Conservation (phyloP, 2,329 filamentous ascomycete species). For the Ceratocystis huliohia region DNA sequence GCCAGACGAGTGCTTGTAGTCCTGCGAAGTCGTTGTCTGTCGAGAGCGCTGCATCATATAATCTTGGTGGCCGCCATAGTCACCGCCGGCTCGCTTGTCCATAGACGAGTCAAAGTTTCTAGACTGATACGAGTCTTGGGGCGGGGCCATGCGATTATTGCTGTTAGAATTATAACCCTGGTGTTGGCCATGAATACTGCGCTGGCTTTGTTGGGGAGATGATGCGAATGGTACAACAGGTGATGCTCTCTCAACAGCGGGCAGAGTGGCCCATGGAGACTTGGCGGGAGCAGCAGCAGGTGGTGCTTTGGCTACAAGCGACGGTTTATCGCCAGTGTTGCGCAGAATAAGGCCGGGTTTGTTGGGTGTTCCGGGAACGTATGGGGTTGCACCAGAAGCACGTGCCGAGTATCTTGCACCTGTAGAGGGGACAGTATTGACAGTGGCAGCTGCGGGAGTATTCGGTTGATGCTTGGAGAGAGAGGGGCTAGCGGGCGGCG, state of each 20-base stretch:
- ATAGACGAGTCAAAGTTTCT: conserved; percentile 13
- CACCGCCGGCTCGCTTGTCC: conserved; percentile 12
- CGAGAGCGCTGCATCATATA: conserved; percentile 13
- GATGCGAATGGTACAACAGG: conserved; percentile 37
- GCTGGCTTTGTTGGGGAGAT: conserved; percentile 25
- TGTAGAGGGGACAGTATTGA: conserved; percentile 21
- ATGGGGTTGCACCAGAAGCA: not conserved
- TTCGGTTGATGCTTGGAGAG: conserved; percentile 28
- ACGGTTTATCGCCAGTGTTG: conserved; percentile 53
- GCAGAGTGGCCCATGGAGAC: conserved; percentile 81
- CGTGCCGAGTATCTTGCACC: not conserved
- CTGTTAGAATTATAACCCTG: not conserved
- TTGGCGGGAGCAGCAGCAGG: conserved; percentile 58
- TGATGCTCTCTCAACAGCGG: conserved; percentile 69
- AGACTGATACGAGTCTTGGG: conserved; percentile 9
- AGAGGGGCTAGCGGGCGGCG: conserved; percentile 1
- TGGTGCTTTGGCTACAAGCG: conserved; percentile 59
- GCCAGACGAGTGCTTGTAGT: conserved; percentile 16
- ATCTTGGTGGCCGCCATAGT: conserved; percentile 10
- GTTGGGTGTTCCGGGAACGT: not conserved
- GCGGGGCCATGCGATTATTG: not conserved
- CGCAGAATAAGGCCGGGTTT: conserved; percentile 54
- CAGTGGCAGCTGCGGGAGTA: conserved; percentile 28
- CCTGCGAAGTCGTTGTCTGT: conserved; percentile 17
- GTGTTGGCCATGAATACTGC: conserved; percentile 24